Base-by-base conservation (phyloP, 2,329 filamentous ascomycete genomes). In the Harringtonia aguacate region DNA sequence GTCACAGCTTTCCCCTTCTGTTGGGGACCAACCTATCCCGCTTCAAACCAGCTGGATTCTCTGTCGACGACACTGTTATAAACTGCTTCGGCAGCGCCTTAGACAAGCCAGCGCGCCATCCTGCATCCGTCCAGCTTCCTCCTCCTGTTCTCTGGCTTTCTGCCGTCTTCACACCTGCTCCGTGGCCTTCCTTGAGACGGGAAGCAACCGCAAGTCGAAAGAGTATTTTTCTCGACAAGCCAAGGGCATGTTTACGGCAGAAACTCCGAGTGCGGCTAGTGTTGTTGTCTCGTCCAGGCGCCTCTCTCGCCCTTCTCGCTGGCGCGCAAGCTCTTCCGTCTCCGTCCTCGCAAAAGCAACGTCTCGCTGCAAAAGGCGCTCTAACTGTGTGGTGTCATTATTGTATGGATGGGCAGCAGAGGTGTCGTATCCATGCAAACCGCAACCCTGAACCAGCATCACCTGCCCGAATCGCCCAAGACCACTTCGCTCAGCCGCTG, bases 401-500 rank as follows among this genome's bases (percentile, higher is more conserved):
- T 38, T 17, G n/a, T n/a, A n/a, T 27, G 6, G 7, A 10, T 24
- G 31, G 29, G 7, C 27, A 34, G 44, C 43, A 45, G 46, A 46
- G 44, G 47, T 21, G 46, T 53, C 56, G 55, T 52, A 56, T 60
- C 72, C 71, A 81, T 81, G 76, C 70, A 71, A 69, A 66, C 64
- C 57, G 58, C 63, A 64, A 67, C 60, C 14, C 20, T 36, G 30
- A 27, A 29, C 17, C 31, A 30, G 4, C 28, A 33, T 12, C 42
- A 39, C 58, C 61, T n/a, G n/a, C 61, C 52, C 58, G 58, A 54
- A 56, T 61, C 61, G 65, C n/a, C n/a, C n/a, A 72, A 56, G 59
- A 64, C 61, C 53, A 57, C 61, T 56, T 64, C 70, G 52, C 69
- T 77, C 65, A 73, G 75, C 65, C 70, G 75, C 58, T 72, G 72